Evolutionary conservation across 2,329 filamentous ascomycete genomes (phyloP).

Genomic region (Colletotrichum cordylinicola): DNA sequence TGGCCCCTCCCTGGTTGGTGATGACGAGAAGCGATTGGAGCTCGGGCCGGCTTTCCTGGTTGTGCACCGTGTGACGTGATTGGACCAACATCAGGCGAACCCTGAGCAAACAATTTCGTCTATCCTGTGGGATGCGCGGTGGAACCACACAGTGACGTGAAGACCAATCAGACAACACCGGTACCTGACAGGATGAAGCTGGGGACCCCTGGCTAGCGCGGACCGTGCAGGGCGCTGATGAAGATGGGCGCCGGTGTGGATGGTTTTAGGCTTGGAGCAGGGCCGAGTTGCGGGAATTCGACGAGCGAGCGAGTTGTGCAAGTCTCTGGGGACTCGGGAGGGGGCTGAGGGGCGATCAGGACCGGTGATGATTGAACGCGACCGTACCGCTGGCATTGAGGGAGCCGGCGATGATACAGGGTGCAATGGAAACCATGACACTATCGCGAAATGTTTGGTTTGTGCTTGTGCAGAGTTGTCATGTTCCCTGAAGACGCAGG

Average conservation of each 20-base stretch:
- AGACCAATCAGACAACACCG: not conserved
- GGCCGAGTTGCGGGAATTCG: conserved; percentile 2
- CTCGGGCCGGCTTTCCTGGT: not conserved
- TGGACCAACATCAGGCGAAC: not conserved
- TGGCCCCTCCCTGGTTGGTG: not conserved
- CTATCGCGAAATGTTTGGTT: conserved; percentile 14
- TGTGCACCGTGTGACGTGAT: not conserved
- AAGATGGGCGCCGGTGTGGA: conserved; percentile 22
- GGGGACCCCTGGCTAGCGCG: conserved; percentile 5
- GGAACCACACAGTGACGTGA: not conserved
- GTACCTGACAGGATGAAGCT: conserved; percentile 12
- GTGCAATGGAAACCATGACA: not conserved
- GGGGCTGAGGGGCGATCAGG: not conserved
- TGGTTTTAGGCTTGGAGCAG: not conserved
- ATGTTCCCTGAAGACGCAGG: not conserved
- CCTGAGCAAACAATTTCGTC: conserved; percentile 21
- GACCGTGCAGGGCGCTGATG: conserved; percentile 12
- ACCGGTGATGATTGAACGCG: not conserved
- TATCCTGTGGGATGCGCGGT: not conserved
- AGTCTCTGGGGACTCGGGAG: not conserved
- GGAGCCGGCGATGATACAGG: not conserved
- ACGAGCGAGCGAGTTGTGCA: not conserved
- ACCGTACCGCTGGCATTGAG: not conserved
- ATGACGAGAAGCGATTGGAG: not conserved
- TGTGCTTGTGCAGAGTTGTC: not conserved